Evolutionary conservation across 1,284 basidiomycete species (phyloP).

Genomic region (Flammula alnicola): DNA sequence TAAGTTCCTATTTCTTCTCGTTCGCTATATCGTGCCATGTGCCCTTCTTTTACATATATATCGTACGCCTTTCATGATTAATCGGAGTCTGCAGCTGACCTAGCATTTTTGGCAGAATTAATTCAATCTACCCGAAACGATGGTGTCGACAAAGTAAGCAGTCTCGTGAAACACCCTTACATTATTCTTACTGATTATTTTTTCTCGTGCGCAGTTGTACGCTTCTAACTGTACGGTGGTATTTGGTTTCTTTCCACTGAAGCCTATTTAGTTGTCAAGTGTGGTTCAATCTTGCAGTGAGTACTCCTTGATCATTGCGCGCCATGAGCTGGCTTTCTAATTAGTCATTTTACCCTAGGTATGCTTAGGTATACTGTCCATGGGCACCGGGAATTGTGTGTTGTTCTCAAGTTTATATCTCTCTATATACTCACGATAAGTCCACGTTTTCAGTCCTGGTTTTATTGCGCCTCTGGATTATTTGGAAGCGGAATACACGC

Average conservation of each 20-base stretch:
- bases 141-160: slow-evolving; percentile 9
- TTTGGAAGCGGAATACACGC: slow-evolving; percentile 40
- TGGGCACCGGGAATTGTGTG: slow-evolving; percentile 45
- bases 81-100: neutral
- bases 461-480: slow-evolving; percentile 47
- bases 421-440: slow-evolving; percentile 2
- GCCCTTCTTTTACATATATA: slow-evolving; percentile 41
- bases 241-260: neutral
- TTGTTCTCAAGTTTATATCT: neutral
- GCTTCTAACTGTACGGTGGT: neutral
- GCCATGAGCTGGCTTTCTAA: neutral
- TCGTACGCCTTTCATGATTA: slow-evolving; percentile 34
- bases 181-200: slow-evolving; percentile 2
- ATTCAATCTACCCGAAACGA: neutral
- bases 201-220: slow-evolving; percentile 15
- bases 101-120: neutral
- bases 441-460: slow-evolving; percentile 36
- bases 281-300: slow-evolving; percentile 38
- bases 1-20: slow-evolving; percentile 49
- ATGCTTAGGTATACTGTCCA: slow-evolving; percentile 39
- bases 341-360: slow-evolving; percentile 24
- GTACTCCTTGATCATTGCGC: neutral
- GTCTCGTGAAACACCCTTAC: neutral
- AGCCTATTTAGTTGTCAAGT: slow-evolving; percentile 21
- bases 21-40: slow-evolving; percentile 50